Evolutionary conservation across 192 early-diverging fungal species (phyloP).

Genomic region (Coemansia sp.): DNA sequence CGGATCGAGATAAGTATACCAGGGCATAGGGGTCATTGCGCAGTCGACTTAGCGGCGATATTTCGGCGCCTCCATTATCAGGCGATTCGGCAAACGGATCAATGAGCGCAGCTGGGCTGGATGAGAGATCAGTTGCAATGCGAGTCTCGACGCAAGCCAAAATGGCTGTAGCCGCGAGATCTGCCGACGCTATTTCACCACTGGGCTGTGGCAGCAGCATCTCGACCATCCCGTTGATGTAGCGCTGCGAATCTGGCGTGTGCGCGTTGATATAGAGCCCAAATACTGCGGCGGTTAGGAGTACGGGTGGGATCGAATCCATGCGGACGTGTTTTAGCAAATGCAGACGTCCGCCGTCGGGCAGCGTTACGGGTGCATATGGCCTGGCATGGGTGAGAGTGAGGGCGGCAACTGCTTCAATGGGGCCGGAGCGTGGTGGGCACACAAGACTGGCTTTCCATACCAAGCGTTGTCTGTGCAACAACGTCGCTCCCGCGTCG

Average conservation of each 20-base stretch:
- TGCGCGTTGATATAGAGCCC: conserved; percentile 28
- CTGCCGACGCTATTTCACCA: not conserved
- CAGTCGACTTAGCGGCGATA: conserved; percentile 5
- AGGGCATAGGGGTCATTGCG: conserved; percentile 18
- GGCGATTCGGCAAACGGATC: conserved; percentile 26
- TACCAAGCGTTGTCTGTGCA: not conserved
- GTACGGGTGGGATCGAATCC: conserved; percentile 27
- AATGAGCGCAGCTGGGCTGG: not conserved
- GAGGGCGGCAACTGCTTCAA: not conserved
- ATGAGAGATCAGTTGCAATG: conserved; percentile 13
- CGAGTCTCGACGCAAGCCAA: conserved; percentile 14
- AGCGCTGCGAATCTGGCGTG: conserved; percentile 15
- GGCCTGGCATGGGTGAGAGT: not conserved
- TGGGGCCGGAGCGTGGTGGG: not conserved
- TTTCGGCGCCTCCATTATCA: not conserved
- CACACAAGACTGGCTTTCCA: not conserved
- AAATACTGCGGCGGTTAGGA: conserved; percentile 22
- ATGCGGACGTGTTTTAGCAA: conserved; percentile 24
- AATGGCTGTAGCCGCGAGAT: not conserved
- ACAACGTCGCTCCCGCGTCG: not conserved
- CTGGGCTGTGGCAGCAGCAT: not conserved
- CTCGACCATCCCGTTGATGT: conserved; percentile 36
- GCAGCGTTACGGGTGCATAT: not conserved
- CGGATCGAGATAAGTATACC: conserved; percentile 20
- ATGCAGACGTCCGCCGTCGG: conserved; percentile 25